Evolutionary conservation across 352 stramenopile species (phyloP).

Genomic region (Globisporangium nodosum): DNA sequence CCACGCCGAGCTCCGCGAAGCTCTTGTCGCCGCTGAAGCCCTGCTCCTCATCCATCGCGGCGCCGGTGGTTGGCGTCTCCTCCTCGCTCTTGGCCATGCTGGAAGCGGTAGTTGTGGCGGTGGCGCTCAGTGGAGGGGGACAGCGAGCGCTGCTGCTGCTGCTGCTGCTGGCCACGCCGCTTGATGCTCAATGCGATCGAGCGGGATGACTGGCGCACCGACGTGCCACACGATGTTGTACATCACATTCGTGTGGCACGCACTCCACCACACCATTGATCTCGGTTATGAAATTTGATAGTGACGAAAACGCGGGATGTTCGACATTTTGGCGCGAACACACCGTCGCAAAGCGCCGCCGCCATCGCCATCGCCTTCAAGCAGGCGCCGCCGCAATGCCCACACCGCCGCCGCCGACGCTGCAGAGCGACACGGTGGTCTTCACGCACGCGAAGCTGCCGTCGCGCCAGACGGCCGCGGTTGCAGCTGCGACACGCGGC

Average conservation of each 20-base stretch:
- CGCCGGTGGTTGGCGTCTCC: background rate
- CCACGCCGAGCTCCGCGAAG: constrained; percentile 90
- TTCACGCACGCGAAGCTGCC: constrained; percentile 55
- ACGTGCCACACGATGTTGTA: background rate
- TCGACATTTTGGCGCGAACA: too few species aligned
- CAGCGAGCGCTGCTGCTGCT: too few species aligned
- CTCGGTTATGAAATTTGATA: too few species aligned
- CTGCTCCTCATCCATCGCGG: constrained; percentile 17
- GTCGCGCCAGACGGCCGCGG: constrained; percentile 22
- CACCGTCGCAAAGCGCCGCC: too few species aligned
- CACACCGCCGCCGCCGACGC: constrained; percentile 9
- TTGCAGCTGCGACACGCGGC: background rate
- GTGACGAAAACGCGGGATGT: background rate
- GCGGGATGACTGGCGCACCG: background rate
- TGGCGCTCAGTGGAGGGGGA: background rate
- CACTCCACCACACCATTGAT: background rate
- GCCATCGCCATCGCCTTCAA: too few species aligned
- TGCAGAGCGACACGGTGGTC: constrained; percentile 56
- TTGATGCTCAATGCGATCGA: background rate
- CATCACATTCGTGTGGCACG: background rate
- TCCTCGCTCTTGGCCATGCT: background rate
- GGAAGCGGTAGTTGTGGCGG: background rate
- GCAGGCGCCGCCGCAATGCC: too few species aligned
- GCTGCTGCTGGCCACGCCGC: background rate
- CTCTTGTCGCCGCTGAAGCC: constrained; percentile 67